A percentile compares a stretch with the other conserved stretches of the same genome.
Evolutionary conservation across 2,329 filamentous ascomycete species (phyloP).

Genomic region (Elsinoe perseae): DNA sequence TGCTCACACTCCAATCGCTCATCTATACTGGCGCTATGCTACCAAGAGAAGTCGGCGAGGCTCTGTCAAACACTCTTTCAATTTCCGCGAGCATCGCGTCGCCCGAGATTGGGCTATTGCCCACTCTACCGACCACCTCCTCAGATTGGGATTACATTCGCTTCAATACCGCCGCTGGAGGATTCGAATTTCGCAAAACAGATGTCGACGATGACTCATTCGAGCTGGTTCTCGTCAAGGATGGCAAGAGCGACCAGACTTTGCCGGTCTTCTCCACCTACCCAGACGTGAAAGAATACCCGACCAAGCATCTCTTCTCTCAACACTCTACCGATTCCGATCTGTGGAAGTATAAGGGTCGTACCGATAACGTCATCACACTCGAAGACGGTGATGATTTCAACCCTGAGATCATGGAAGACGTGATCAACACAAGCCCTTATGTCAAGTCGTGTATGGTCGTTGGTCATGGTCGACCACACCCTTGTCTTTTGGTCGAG

Average conservation of each 20-base stretch:
- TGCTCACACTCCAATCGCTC: slow-evolving; percentile 1
- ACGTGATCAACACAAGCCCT: slow-evolving; percentile 19
- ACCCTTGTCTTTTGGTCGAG: slow-evolving; percentile 44
- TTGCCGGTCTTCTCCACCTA: slow-evolving; percentile 15
- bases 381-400: slow-evolving; percentile 39
- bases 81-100: slow-evolving; percentile 21
- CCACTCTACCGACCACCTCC: slow-evolving; percentile 10
- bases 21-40: slow-evolving; percentile 14
- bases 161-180: slow-evolving; percentile 18
- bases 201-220: slow-evolving; percentile 13
- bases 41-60: slow-evolving; percentile 18
- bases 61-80: slow-evolving; percentile 18
- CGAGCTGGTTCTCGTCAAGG: slow-evolving; percentile 8
- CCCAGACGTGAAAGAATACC: slow-evolving; percentile 6
- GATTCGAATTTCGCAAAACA: slow-evolving; percentile 6
- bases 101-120: slow-evolving; percentile 21
- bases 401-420: slow-evolving; percentile 42
- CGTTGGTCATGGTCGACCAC: slow-evolving; percentile 41
- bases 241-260: background rate
- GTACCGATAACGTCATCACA: slow-evolving; percentile 37
- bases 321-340: slow-evolving; percentile 29
- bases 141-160: slow-evolving; percentile 24
- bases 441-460: slow-evolving; percentile 38
- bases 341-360: slow-evolving; percentile 33
- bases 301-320: slow-evolving; percentile 11